Base-by-base conservation (phyloP, 169 alveolate species). In the Babesia gibsoni region DNA sequence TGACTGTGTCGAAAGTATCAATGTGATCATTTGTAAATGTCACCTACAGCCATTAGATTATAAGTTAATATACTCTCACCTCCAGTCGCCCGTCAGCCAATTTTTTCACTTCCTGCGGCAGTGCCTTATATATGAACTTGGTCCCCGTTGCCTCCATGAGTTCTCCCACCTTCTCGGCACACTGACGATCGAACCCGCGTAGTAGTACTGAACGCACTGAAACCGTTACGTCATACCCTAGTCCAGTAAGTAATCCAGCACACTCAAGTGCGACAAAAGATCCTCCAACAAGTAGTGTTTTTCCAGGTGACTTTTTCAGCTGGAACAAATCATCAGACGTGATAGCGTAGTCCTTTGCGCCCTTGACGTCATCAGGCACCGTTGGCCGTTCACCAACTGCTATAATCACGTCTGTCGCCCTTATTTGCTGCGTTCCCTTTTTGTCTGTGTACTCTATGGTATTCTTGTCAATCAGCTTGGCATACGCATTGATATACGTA, bases 191-290 rank as follows among this genome's bases (percentile, higher is more conserved):
- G 67, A 97, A 96, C 27, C 99, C 99, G 74, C 99, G 91, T 54
- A 97, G 89, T 27, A 96, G 70, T 23, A 95, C 92, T n/a, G 99
- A 94, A 39, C 96, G 93, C 42, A 92, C 93, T 10, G 95, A 69
- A 27, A 93, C 94, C 6, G 93, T 85, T 7, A 91, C 96, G 59
- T 96, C 98, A 74, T 72, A 94, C 2, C 98, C 98, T 41, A 97
- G 84, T 6, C 95, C 95, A 45, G 90, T 90, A 35, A 98, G 75
- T 78, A 96, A 96, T 0, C 99, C 99, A 16, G 99, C 99, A 83
- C 99, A 96, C 85, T 98, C 99, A 27, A 98, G 85, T 10, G 99
- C 99, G 9, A 98, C 97, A 83, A 95, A 96, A 10, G 98, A 91
- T 14, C 98, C 99, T 6, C 99, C 99, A 29, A 98, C 98, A 5